Conservation (phyloP, 129 eudicot species). For the Pseudognaphalium luteoalbum region DNA sequence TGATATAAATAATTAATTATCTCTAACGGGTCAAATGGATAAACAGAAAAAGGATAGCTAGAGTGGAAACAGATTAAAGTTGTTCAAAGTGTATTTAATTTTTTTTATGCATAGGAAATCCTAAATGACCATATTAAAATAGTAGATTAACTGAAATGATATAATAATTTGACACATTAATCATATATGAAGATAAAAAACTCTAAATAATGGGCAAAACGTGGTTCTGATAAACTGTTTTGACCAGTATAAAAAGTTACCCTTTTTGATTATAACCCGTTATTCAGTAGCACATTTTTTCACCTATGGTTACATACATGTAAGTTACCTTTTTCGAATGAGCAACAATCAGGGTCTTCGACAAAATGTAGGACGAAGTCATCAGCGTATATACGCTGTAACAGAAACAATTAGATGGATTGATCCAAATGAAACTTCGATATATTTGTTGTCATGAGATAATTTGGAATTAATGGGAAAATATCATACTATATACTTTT, state of each 20-base stretch:
- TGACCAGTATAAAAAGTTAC: not conserved
- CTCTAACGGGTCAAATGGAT: not conserved
- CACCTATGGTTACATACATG: not conserved
- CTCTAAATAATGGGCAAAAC: too few relatives aligned
- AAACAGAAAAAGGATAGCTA: not conserved
- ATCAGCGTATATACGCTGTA: slow-evolving; percentile 89
- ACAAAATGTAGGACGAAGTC: slow-evolving; percentile 87
- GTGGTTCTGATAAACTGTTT: not conserved
- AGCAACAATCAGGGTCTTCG: slow-evolving; percentile 86
- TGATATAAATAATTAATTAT: not conserved
- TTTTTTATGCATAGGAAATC: not conserved
- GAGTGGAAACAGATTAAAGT: not conserved
- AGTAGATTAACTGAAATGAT: too few relatives aligned
- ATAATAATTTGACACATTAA: not conserved
- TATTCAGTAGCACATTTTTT: not conserved
- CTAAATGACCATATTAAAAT: too few relatives aligned
- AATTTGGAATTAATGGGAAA: not conserved
- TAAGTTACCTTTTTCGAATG: slow-evolving; percentile 89
- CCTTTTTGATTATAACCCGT: not conserved
- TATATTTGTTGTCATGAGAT: not conserved
- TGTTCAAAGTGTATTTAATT: not conserved
- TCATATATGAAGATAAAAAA: not conserved
- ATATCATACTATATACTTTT: not conserved
- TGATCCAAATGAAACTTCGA: not conserved
- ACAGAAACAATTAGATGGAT: slow-evolving; percentile 14